phyloP scores from a whole-genome alignment of 208 protist species.

The Blastocrithidia nonstop region DNA sequence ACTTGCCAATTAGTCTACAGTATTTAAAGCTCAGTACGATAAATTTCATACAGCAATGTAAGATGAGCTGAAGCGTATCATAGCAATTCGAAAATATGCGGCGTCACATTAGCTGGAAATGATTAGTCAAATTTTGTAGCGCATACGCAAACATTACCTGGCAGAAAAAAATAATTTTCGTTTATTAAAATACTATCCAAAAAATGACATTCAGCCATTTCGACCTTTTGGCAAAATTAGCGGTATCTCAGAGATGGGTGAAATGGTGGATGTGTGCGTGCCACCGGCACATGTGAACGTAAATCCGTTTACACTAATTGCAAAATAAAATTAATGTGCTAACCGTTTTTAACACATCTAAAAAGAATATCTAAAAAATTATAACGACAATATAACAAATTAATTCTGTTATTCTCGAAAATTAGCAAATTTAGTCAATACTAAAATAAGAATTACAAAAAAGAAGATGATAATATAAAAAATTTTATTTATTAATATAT shows the following conservation, averaged over 20 bases:
- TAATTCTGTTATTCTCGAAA: neutral
- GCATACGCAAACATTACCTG: slow-evolving; percentile 36
- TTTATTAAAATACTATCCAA: slow-evolving; percentile 76
- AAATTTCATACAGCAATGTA: slow-evolving; percentile 27
- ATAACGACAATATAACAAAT: too few species aligned
- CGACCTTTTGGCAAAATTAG: slow-evolving; percentile 77
- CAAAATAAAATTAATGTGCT: slow-evolving; percentile 3
- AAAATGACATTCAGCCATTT: slow-evolving; percentile 63
- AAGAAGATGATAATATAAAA: too few species aligned
- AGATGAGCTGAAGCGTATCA: slow-evolving; percentile 46
- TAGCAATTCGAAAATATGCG: slow-evolving; percentile 24
- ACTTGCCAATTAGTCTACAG: slow-evolving; percentile 34
- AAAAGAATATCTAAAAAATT: neutral
- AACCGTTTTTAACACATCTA: neutral
- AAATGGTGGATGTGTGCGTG: slow-evolving; percentile 58
- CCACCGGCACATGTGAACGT: slow-evolving; percentile 65
- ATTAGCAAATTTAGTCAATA: too few species aligned
- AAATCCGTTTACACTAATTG: slow-evolving; percentile 52
- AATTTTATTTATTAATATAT: too few species aligned
- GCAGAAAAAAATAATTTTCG: slow-evolving; percentile 66
- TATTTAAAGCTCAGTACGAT: slow-evolving; percentile 30
- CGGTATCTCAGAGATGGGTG: slow-evolving; percentile 74
- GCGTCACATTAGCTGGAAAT: slow-evolving; percentile 28
- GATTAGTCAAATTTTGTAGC: slow-evolving; percentile 28
- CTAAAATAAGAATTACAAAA: too few species aligned